Evolutionary conservation across 495 filamentous ascomycete genomes (phyloP).

Genomic region (Penicillium alfredii): DNA sequence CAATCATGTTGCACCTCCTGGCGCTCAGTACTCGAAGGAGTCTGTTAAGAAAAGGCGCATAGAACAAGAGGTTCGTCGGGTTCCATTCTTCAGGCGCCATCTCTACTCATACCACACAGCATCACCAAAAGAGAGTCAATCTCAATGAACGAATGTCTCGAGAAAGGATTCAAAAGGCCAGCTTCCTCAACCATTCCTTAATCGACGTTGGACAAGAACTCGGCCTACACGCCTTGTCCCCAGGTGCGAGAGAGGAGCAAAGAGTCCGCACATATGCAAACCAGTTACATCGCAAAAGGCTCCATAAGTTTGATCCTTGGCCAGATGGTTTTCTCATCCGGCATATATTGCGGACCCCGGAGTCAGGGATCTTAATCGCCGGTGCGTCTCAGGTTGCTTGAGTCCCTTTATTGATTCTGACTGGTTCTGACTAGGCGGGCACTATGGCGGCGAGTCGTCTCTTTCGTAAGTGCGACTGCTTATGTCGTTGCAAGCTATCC

Average conservation of each 20-base stretch:
- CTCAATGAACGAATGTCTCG: slow-evolving; percentile 22
- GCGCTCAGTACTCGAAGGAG: slow-evolving; percentile 41
- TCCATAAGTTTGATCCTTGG: slow-evolving; percentile 34
- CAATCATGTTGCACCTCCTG: slow-evolving; percentile 40
- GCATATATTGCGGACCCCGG: slow-evolving; percentile 32
- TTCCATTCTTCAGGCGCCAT: neutral
- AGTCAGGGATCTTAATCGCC: slow-evolving; percentile 33
- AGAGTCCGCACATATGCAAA: slow-evolving; percentile 28
- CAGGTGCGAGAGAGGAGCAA: slow-evolving; percentile 19
- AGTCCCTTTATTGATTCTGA: slow-evolving; percentile 9
- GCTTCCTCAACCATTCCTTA: slow-evolving; percentile 25
- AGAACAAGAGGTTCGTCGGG: slow-evolving; percentile 29
- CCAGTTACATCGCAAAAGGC: slow-evolving; percentile 25
- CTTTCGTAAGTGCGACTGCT: slow-evolving; percentile 28
- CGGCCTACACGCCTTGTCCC: slow-evolving; percentile 10
- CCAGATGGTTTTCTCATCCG: slow-evolving; percentile 26
- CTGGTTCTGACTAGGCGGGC: slow-evolving; percentile 18
- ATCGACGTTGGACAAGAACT: slow-evolving; percentile 25
- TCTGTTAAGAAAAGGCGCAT: slow-evolving; percentile 38
- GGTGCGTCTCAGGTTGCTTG: too few species aligned
- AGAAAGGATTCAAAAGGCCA: slow-evolving; percentile 31
- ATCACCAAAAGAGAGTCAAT: slow-evolving; percentile 24
- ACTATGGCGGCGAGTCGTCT: slow-evolving; percentile 27
- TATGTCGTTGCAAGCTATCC: slow-evolving; percentile 1
- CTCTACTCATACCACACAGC: slow-evolving; percentile 17